Evolutionary conservation across 1,284 basidiomycete genomes (phyloP).

Genomic region (Phenoliferia sp.): DNA sequence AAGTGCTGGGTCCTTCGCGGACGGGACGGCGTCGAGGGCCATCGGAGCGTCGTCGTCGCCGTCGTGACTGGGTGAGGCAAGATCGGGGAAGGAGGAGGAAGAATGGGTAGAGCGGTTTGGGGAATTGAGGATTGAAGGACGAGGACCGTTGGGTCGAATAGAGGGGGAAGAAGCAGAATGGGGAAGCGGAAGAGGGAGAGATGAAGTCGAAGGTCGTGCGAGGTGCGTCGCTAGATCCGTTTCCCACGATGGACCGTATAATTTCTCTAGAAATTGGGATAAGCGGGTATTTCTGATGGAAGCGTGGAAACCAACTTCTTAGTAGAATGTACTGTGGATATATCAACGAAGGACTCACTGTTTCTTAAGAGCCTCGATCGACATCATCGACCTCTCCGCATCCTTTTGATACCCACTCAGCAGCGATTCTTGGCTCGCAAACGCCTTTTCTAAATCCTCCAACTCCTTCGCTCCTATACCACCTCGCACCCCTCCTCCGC

Average conservation of each 20-base stretch:
- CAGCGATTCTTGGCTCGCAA: conserved; percentile 10
- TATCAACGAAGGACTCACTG: conserved; percentile 6
- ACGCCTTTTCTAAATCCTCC: conserved; percentile 22
- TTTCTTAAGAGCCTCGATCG: conserved; percentile 12
- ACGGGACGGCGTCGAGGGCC: not conserved
- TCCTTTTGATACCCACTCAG: conserved; percentile 28
- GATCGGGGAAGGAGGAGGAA: not conserved
- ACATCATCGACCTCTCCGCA: conserved; percentile 8
- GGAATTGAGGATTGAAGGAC: conserved; percentile 5
- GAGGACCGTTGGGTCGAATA: conserved; percentile 1
- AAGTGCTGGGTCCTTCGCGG: not conserved
- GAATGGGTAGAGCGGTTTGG: not conserved
- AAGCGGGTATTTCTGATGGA: conserved; percentile 11
- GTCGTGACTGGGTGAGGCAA: not conserved
- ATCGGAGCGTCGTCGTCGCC: not conserved
- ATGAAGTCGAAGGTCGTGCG: not conserved
- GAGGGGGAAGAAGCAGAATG: conserved; percentile 8
- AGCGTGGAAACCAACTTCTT: not conserved
- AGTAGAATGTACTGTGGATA: not conserved
- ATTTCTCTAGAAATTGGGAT: conserved; percentile 16
- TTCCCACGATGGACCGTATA: conserved; percentile 18
- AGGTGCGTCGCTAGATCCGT: conserved; percentile 10
- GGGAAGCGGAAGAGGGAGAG: not conserved
- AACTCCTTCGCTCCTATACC: conserved; percentile 10
- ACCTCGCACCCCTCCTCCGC: not conserved